A percentile compares a stretch with the other conserved stretches of the same genome.
These are phyloP conservation scores for Tanacetum coccineum DNA, from an alignment of 129 eudicot genomes.

Conservation along the genomic window DNA sequence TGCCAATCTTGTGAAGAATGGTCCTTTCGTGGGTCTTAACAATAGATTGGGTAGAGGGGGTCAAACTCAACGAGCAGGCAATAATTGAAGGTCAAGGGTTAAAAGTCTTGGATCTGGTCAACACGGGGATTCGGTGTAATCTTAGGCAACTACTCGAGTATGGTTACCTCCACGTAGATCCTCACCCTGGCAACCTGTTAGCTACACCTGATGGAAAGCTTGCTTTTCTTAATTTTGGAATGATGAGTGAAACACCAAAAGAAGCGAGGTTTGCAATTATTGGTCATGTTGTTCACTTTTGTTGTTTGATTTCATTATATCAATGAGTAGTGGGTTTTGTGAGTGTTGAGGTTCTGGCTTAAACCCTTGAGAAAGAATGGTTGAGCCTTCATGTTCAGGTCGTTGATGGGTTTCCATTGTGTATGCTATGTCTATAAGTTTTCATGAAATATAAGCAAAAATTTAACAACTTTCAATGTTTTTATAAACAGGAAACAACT, in stretches of 20 bases:
- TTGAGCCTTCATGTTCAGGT: too few species aligned
- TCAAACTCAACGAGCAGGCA: conserved; percentile 80
- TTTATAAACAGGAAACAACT: too few species aligned
- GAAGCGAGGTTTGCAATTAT: conserved; percentile 91
- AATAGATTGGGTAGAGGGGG: conserved; percentile 99
- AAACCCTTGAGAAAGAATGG: too few species aligned
- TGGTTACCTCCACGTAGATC: conserved; percentile 97
- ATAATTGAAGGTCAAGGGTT: conserved; percentile 92
- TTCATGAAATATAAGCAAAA: too few species aligned
- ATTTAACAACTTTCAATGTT: too few species aligned
- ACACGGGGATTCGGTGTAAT: conserved; percentile 88
- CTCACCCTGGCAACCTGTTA: conserved; percentile 93
- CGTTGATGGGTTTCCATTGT: too few species aligned
- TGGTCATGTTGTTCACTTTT: conserved; percentile 56
- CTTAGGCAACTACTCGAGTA: conserved; percentile 93
- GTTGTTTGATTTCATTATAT: too few species aligned
- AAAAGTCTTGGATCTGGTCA: conserved; percentile 84
- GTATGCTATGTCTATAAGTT: background rate
- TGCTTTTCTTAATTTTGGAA: conserved; percentile 95
- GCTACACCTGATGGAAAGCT: conserved; percentile 98
- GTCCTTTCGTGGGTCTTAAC: conserved; percentile 91
- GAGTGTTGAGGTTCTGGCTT: too few species aligned
- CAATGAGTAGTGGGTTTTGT: too few species aligned
- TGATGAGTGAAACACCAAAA: conserved; percentile 99
- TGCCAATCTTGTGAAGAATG: conserved; percentile 81